phyloP scores from a whole-genome alignment of 2,329 filamentous ascomycete genomes.

The Fusarium austroafricanum region DNA sequence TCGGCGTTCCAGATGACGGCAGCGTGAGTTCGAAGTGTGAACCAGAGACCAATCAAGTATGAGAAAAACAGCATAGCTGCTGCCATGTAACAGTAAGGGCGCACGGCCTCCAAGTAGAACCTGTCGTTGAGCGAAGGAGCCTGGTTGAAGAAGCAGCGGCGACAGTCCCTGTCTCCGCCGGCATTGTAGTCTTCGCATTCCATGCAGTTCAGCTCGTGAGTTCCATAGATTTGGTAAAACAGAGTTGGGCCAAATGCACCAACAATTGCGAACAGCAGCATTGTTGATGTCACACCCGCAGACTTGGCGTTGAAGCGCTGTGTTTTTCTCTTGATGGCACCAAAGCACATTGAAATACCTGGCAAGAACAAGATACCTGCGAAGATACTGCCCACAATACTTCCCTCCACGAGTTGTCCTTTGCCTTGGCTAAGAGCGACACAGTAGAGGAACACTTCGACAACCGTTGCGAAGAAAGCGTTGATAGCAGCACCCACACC shows the following conservation, averaged over 20 bases:
- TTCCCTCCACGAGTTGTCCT: conserved; percentile 91
- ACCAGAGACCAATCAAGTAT: conserved; percentile 93
- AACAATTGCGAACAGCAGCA: conserved; percentile 96
- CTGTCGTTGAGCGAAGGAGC: conserved; percentile 83
- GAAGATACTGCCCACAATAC: conserved; percentile 97
- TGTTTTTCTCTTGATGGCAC: conserved; percentile 96
- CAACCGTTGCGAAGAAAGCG: conserved; percentile 96
- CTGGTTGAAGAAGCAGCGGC: conserved; percentile 94
- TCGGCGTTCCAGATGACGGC: conserved; percentile 97
- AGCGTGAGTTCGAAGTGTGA: conserved; percentile 94
- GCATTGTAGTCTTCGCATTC: conserved; percentile 64
- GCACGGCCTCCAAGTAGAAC: conserved; percentile 91
- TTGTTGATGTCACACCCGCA: conserved; percentile 95
- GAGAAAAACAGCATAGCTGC: conserved; percentile 88
- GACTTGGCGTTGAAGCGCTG: conserved; percentile 98
- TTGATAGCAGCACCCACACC: conserved; percentile 96
- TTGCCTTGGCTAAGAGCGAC: conserved; percentile 94
- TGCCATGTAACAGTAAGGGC: conserved; percentile 92
- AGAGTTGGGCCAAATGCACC: conserved; percentile 94
- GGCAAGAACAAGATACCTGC: conserved; percentile 95
- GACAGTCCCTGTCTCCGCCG: conserved; percentile 75
- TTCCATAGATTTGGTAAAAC: conserved; percentile 99
- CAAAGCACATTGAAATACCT: conserved; percentile 98
- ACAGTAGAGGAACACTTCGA: conserved; percentile 98
- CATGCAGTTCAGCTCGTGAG: conserved; percentile 91